A percentile compares a stretch with the other conserved stretches of the same genome.
phyloP scores from a whole-genome alignment of 805 yeast genomes.

The Barnettozyma pratensis region DNA sequence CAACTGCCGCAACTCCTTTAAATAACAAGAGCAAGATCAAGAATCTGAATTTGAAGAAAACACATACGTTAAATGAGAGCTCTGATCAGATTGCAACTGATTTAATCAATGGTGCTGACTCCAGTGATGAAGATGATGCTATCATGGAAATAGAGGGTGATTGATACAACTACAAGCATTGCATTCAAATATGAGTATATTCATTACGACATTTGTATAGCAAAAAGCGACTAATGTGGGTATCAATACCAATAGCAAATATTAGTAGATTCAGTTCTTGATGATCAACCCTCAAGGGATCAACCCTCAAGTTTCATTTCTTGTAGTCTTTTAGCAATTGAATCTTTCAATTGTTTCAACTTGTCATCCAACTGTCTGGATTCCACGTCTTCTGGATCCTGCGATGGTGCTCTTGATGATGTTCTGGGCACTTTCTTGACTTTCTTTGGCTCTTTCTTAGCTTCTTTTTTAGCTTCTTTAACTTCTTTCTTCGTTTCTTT shows the following conservation, averaged over 20 bases:
- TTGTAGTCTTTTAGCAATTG: neutral
- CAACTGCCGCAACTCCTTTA: slow-evolving; percentile 20
- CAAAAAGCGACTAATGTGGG: neutral
- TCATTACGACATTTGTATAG: neutral
- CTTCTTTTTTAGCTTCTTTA: no score
- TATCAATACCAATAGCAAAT: no score
- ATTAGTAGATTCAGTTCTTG: no score
- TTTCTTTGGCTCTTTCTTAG: no score
- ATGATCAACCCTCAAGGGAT: neutral
- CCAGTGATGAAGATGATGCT: slow-evolving; percentile 47
- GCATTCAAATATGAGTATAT: no score
- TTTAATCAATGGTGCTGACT: slow-evolving; percentile 26
- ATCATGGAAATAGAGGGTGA: slow-evolving; percentile 60
- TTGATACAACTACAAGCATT: slow-evolving; percentile 13
- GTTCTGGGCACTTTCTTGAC: no score
- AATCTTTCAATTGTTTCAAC: neutral
- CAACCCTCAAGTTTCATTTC: neutral
- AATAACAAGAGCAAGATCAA: slow-evolving; percentile 22
- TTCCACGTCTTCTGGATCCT: no score
- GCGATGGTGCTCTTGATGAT: no score
- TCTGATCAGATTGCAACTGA: slow-evolving; percentile 24
- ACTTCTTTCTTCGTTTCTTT: no score
- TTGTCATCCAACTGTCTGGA: neutral
- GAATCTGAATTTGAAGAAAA: neutral
- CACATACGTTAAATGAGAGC: slow-evolving; percentile 14